phyloP scores from a whole-genome alignment of 2,329 filamentous ascomycete genomes.

The Pseudogymnoascus sp. region DNA sequence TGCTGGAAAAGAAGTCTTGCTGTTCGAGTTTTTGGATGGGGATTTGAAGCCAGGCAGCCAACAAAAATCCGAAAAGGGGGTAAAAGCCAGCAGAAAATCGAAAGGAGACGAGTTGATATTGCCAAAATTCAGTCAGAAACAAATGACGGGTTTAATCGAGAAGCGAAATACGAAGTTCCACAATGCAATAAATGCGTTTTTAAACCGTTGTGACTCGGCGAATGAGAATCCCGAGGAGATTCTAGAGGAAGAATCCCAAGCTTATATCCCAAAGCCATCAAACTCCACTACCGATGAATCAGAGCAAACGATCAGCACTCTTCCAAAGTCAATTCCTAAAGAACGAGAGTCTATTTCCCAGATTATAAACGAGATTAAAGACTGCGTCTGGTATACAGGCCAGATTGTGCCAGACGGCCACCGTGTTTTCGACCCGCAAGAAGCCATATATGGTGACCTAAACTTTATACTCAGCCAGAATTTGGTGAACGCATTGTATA shows the following conservation, averaged over 20 bases:
- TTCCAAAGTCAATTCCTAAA: constrained; percentile 66
- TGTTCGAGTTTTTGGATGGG: constrained; percentile 89
- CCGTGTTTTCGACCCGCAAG: constrained; percentile 79
- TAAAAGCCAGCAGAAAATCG: constrained; percentile 60
- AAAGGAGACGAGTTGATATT: constrained; percentile 76
- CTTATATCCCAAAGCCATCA: constrained; percentile 54
- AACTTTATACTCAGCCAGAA: constrained; percentile 81
- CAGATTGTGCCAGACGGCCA: constrained; percentile 93
- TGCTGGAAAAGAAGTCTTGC: constrained; percentile 57
- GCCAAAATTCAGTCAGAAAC: constrained; percentile 86
- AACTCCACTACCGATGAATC: constrained; percentile 32
- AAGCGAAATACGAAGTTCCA: constrained; percentile 79
- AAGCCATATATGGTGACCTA: constrained; percentile 72
- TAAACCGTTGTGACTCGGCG: constrained; percentile 62
- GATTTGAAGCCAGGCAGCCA: constrained; percentile 76
- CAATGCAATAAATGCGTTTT: constrained; percentile 65
- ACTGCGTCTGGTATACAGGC: constrained; percentile 75
- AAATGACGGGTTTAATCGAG: constrained; percentile 82
- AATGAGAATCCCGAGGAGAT: constrained; percentile 57
- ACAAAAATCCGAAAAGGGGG: constrained; percentile 51
- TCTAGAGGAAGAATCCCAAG: constrained; percentile 49
- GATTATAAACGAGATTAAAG: constrained; percentile 76
- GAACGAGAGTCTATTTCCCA: constrained; percentile 74
- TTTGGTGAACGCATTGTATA: constrained; percentile 92
- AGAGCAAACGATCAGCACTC: constrained; percentile 28